Base-by-base conservation (phyloP, 2,329 filamentous ascomycete species). In the Macrophomina tecta region DNA sequence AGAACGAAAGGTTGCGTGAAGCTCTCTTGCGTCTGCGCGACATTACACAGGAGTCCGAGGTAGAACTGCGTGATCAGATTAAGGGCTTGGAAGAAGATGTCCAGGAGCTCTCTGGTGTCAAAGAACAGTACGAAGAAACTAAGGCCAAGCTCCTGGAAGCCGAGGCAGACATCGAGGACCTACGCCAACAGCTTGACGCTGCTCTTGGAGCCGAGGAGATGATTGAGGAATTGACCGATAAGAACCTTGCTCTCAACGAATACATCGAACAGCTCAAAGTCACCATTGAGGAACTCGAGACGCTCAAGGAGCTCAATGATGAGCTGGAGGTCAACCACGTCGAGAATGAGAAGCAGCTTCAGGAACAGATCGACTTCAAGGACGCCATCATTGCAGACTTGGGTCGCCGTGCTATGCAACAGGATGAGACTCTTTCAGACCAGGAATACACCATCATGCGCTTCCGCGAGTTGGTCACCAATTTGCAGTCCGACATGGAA, bases 241-340 rank as follows among this genome's bases (percentile, higher is more conserved):
- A 93, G 73, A 97, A 96, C 74, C 90, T 95, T 82, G 86, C 86
- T 69, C 89, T 97, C 75, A 89, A 90, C 42, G 92, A 97, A 77
- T 87, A 93, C 75, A 89, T 97, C 51, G 90, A 93, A 69, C 90
- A 97, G 75, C 86, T 97, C 62, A 90, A 90, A 73, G 88, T 88
- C 18, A 89, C 90, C 7, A 91, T 98, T 68, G 90, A 94, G 69
- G 94, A 98, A 70, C 85, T 98, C 11, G 93, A 97, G 77, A 92
- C 87, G 68, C 82, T 98, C 64, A 94, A 93, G 76, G 94, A 99
- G 75, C 89, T 98, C 72, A 96, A 93, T 72, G 94, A 98, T 73
- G 95, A 99, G 79, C 87, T 99, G 3, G 94, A 97, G 76, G 87
- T 92, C 72, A 97, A 97, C 75, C 94, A 97, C 74, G 87, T 95